phyloP scores from a whole-genome alignment of 257 asterid genomes.

The Vinca minor region DNA sequence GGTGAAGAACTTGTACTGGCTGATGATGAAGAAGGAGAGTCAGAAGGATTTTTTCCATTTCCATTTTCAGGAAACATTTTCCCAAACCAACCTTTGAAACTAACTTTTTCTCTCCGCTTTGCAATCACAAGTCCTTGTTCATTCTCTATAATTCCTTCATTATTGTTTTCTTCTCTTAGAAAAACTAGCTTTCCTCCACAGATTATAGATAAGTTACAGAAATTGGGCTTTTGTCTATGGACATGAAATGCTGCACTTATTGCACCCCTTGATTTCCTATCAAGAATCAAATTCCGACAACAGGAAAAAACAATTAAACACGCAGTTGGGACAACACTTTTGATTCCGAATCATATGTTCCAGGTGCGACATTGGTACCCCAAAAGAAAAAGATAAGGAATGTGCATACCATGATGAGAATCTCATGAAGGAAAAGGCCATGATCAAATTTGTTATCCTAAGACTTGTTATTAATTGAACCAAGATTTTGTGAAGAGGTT shows the following conservation, averaged over 20 bases:
- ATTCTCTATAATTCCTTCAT: conserved; percentile 42
- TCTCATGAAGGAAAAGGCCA: conserved; percentile 49
- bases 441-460: conserved; percentile 42
- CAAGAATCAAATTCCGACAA: too few species aligned
- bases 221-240: conserved; percentile 46
- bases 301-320: too few species aligned
- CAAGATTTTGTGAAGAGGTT: conserved; percentile 35
- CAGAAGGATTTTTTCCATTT: conserved; percentile 9
- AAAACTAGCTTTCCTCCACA: conserved; percentile 43
- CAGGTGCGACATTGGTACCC: too few species aligned
- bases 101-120: conserved; percentile 34
- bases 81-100: conserved; percentile 47
- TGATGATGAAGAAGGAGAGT: conserved; percentile 30
- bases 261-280: conserved; percentile 62
- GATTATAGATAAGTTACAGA: conserved; percentile 44
- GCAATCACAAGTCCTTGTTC: conserved; percentile 37
- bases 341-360: too few species aligned
- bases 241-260: conserved; percentile 42
- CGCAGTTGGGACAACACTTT: too few species aligned
- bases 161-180: conserved; percentile 37
- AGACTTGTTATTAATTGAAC: conserved; percentile 35
- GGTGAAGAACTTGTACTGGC: conserved; percentile 19
- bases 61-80: conserved; percentile 32
- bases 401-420: conserved; percentile 37
- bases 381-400: not conserved